Base-by-base conservation (phyloP, 345 rosid species). In the Moricandia arvensis region DNA sequence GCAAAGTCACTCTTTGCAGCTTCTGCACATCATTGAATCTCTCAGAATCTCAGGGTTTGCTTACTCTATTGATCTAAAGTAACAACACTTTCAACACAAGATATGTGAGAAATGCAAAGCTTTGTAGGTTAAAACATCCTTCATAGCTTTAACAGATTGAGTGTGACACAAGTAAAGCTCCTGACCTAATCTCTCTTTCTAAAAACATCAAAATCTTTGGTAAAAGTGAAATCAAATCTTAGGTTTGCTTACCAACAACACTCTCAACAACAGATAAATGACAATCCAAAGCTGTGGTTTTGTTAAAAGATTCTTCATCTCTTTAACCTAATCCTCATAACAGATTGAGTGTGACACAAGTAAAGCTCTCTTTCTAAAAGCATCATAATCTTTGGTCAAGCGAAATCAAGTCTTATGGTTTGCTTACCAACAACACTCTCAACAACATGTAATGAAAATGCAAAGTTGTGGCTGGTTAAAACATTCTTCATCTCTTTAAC, bases 1-100 rank as follows among this genome's bases (percentile, higher is more conserved):
- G 83, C 53, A 79, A n/a, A 77, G 15, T 83, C 84, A 63, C 70
- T 83, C 51, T 68, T 74, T 58, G 80, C 87, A 16, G 86, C 73
- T 37, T 76, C 92, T 72, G 76, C 59, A 78, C 58, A 55, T 72
- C 10, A 49, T 5, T 72, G 10, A 45, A 7, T 1, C 27, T 57
- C 29, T 38, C 38, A 63, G 15, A 45, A 55, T 63, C 31, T 63
- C 38, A 45, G 55, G 0, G 10, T 1, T 60, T 18, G 6, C 47
- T 58, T 18, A 57, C 33, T 13, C 3, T 30, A 3, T 5, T 41
- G 45, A 3, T 64, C 29, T 65, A 27, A 41, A 59, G 18, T 5
- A 65, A 66, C 16, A 30, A 66, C 49, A 30, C 60, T 60, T 6
- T 57, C 41, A 41, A 62, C 16, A 53, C 1, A 26, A 49, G 16